These are phyloP conservation scores for Eucalyptus pauciflora DNA, from an alignment of 345 rosid species.

Conservation along the genomic window DNA sequence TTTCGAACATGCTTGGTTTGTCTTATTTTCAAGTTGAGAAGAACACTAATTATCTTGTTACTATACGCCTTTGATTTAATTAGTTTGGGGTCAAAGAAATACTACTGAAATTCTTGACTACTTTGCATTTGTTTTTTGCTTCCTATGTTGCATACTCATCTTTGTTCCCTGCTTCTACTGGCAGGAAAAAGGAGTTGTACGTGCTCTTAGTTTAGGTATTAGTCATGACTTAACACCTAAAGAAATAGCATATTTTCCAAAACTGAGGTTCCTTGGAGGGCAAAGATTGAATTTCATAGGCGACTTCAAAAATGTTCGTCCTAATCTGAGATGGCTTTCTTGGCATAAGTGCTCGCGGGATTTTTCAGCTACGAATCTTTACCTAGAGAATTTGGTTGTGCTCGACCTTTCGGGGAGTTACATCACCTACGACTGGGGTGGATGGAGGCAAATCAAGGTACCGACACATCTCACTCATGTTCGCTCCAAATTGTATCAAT, in stretches of 20 bases:
- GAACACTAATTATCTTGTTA: too few species aligned
- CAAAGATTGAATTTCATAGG: fast-evolving
- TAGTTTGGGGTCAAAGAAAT: too few species aligned
- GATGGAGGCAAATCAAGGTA: neutral
- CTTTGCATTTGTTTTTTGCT: neutral
- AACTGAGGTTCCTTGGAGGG: neutral
- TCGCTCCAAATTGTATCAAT: fast-evolving
- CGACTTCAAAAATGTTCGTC: too few species aligned
- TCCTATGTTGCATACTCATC: neutral
- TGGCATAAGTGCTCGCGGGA: too few species aligned
- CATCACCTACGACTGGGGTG: neutral
- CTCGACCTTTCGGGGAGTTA: fast-evolving
- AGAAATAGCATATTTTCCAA: neutral
- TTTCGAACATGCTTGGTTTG: too few species aligned
- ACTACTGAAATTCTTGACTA: neutral
- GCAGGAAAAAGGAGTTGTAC: neutral
- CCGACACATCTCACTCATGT: fast-evolving
- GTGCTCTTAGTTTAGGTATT: neutral
- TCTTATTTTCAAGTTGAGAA: too few species aligned
- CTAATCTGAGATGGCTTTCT: too few species aligned
- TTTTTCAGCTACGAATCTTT: neutral
- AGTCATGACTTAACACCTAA: neutral
- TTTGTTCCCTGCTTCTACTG: neutral
- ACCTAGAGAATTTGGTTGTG: neutral
- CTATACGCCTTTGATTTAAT: fast-evolving